A percentile compares a stretch with the other conserved stretches of the same genome.
phyloP scores from a whole-genome alignment of 768 basidiomycete species.

The Termitomyces sp. region DNA sequence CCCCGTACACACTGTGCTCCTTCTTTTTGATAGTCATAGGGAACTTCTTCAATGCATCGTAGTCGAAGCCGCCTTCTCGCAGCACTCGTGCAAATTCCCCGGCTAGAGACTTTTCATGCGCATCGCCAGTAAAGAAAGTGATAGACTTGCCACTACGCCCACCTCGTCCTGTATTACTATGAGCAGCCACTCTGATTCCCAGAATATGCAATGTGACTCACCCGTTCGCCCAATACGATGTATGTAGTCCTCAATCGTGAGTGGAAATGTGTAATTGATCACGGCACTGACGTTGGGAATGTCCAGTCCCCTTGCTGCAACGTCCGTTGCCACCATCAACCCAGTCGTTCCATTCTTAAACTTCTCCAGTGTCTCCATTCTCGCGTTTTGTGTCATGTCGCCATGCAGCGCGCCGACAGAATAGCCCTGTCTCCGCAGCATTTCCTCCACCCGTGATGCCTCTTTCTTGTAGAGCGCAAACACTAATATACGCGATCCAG shows the following conservation, averaged over 20 bases:
- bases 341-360: constrained; percentile 82
- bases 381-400: constrained; percentile 81
- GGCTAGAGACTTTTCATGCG: constrained; percentile 79
- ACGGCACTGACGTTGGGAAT: constrained; percentile 95
- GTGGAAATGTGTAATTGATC: constrained; percentile 96
- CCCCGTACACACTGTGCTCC: constrained; percentile 87
- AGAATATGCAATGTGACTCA: constrained; percentile 27
- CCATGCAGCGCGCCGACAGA: constrained; percentile 83
- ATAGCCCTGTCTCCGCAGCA: constrained; percentile 71
- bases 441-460: constrained; percentile 83
- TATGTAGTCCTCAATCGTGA: constrained; percentile 92
- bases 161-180: constrained; percentile 62
- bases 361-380: constrained; percentile 80
- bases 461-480: constrained; percentile 99
- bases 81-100: constrained; percentile 93
- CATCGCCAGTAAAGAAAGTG: constrained; percentile 95
- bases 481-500: constrained; percentile 74
- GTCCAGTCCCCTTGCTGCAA: constrained; percentile 94
- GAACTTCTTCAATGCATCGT: constrained; percentile 77
- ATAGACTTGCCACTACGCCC: constrained; percentile 88
- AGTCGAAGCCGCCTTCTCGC: constrained; percentile 80
- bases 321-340: constrained; percentile 93
- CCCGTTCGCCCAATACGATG: constrained; percentile 90
- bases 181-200: constrained; percentile 18
- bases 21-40: constrained; percentile 98